Base-by-base conservation (phyloP, 371 early-diverging fungal species). In the Mortierella polycephala region DNA sequence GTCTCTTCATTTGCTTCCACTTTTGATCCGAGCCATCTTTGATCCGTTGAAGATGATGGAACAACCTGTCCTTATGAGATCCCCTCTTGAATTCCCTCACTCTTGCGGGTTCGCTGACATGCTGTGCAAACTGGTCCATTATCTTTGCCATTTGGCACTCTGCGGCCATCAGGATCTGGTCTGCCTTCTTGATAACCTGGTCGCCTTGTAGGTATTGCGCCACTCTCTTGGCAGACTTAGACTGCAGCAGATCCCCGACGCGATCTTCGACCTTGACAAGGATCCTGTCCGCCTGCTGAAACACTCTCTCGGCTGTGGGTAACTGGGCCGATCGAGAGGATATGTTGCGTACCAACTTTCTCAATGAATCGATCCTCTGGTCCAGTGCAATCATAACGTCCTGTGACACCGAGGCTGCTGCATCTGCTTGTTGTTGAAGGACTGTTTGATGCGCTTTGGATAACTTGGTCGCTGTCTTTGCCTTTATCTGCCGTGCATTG, bases 211-310 rank as follows among this genome's bases (percentile, higher is more conserved):
- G 12, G 9, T 45, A 41, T 7, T 46, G 30, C 9, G 63, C 21
- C 37, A 63, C 42, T 3, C 30, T 37, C 42, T 45, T 7, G 37
- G 55, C 44, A 0, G 45, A 55, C 20, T 63, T 63, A 3, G 63
- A 63, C 12, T 21, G 13, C 5, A 53, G 12, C 4, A 55, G 37
- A 2, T 54, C 30, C 18, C 20, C 55, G 23, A 63, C 30, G 3
- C 44, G 63, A 11, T 54, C 55, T 46, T 63, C 63, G 7, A 63
- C 18, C 30, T 39, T 55, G 16, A 53, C 45, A n/a, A 63, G 18
- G 30, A 54, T 30, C 12, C 44, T 12, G 39, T 63, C 55, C 23
- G 53, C 54, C 63, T 53, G 41, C 23, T 54, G 23, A 30, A 63
- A 55, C 7, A 63, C 45, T 6, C 7, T 45, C 45, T 63, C 55